phyloP scores from a whole-genome alignment of 257 asterid species.

The Paraleonurus japonicus region DNA sequence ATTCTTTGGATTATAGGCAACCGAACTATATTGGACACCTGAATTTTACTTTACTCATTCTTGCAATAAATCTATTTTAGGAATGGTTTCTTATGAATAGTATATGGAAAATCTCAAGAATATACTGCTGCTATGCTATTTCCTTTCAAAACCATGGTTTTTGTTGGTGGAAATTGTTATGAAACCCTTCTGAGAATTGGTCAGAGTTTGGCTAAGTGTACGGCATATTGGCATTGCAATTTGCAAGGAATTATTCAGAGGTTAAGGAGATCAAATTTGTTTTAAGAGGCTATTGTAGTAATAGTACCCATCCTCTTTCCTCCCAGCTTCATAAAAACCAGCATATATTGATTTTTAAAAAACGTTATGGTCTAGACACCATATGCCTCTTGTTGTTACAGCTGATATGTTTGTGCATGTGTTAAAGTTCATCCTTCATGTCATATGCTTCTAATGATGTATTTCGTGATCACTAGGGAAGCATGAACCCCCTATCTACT shows the following conservation, averaged over 20 bases:
- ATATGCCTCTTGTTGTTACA: slow-evolving; percentile 2
- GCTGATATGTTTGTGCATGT: not conserved
- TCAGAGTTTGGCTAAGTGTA: not conserved
- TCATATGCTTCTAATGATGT: slow-evolving; percentile 6
- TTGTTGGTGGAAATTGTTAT: not conserved
- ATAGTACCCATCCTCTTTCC: not conserved
- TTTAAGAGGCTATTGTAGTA: not conserved
- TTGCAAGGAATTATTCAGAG: not conserved
- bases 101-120: not conserved
- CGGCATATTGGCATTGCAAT: not conserved
- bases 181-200: not conserved
- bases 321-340: not conserved
- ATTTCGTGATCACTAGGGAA: slow-evolving; percentile 40
- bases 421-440: not conserved
- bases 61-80: not conserved
- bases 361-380: not conserved
- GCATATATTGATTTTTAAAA: not conserved
- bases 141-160: not conserved
- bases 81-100: not conserved
- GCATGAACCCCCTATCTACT: slow-evolving; percentile 32
- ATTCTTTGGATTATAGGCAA: not conserved
- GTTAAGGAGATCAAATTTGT: not conserved
- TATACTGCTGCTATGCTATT: not conserved
- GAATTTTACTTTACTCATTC: not conserved
- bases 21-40: not conserved